Percentiles rank a stretch among this genome's conserved stretches.
These are phyloP conservation scores for Phytophthora syringae DNA, from an alignment of 352 stramenopile species.

Conservation along the genomic window DNA sequence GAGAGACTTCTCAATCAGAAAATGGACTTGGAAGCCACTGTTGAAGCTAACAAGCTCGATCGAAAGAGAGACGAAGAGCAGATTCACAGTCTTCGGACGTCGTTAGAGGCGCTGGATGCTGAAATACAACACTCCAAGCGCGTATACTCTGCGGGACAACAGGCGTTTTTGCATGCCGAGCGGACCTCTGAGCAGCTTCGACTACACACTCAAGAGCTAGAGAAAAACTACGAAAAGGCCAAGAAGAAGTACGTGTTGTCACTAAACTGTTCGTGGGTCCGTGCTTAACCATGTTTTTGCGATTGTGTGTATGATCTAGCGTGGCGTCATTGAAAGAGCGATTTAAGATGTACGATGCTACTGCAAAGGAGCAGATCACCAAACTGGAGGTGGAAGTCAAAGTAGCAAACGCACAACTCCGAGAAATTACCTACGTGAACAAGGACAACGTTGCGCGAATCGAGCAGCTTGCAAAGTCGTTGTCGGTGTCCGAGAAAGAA, in stretches of 20 bases:
- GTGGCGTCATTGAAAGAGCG: slow-evolving; percentile 67
- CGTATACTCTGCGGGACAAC: slow-evolving; percentile 78
- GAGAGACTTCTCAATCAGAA: slow-evolving; percentile 83
- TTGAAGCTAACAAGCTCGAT: slow-evolving; percentile 66
- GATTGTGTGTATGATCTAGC: slow-evolving; percentile 31
- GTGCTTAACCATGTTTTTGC: neutral
- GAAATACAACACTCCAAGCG: slow-evolving; percentile 85
- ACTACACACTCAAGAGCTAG: slow-evolving; percentile 65
- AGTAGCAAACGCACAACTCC: slow-evolving; percentile 68
- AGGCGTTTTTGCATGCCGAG: slow-evolving; percentile 79
- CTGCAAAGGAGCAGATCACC: slow-evolving; percentile 77
- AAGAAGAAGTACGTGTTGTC: slow-evolving; percentile 62
- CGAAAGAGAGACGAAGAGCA: slow-evolving; percentile 72
- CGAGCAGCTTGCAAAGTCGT: slow-evolving; percentile 59
- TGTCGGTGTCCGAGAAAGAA: slow-evolving; percentile 61
- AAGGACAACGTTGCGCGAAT: slow-evolving; percentile 74
- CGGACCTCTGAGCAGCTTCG: slow-evolving; percentile 74
- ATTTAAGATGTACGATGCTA: slow-evolving; percentile 82
- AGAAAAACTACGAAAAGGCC: slow-evolving; percentile 80
- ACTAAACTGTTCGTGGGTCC: neutral
- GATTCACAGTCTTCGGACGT: slow-evolving; percentile 68
- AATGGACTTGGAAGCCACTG: slow-evolving; percentile 67
- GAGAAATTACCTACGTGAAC: slow-evolving; percentile 79
- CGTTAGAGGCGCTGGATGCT: slow-evolving; percentile 71
- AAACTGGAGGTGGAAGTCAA: slow-evolving; percentile 87